Base-by-base conservation (phyloP, 2,329 filamentous ascomycete genomes). In the Aspergillus unguis region DNA sequence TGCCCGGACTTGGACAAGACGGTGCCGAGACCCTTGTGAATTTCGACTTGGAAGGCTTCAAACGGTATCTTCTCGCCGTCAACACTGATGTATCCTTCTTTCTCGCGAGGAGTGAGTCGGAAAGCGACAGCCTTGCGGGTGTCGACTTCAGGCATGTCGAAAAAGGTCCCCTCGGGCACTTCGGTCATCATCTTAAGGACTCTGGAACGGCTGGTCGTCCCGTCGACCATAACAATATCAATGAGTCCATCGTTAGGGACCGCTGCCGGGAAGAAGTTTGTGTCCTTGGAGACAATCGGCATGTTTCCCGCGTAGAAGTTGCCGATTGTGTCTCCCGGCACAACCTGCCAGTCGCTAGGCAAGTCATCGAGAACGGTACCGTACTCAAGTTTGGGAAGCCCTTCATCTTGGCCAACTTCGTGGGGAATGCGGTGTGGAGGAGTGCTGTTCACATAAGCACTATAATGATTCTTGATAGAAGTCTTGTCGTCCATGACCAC, bases 221-320 rank as follows among this genome's bases (percentile, higher is more conserved):
- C 92, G 53, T 90, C 82, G 56, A 95, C 85, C 46, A 83, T 88
- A 53, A 96, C 80, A 8, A 97, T 77, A 68, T 99, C 94, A 74
- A 96, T 84, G 57, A 86, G 80, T 8, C 92, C 94, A 65, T 99
- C 94, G 41, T 85, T 85, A 10, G 91, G 87, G 6, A 92, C 80
- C 0, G 92, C 82, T 1, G 89, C 86, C 2, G 27, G 90, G 79
- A 78, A 99, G 76, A 97, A 95, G 65, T 91, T 90, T 53, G 86
- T 81, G 58, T 92, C 86, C 9, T 90, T 81, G 0, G 92, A 86
- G 90, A 99, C 92, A 71, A 87, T 95, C 26, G 88, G 85, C 86
- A 97, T 95, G 69, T 96, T 99, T 56, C 94, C 94, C 31, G 86
- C 88, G 72, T 95, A 97, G 69, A 99, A 95, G 65, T 90, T 96